Evolutionary conservation across 208 protist species (phyloP), one percentile per base, ranked within the genome.

Genomic region (Acanthamoeba castellanii): DNA sequence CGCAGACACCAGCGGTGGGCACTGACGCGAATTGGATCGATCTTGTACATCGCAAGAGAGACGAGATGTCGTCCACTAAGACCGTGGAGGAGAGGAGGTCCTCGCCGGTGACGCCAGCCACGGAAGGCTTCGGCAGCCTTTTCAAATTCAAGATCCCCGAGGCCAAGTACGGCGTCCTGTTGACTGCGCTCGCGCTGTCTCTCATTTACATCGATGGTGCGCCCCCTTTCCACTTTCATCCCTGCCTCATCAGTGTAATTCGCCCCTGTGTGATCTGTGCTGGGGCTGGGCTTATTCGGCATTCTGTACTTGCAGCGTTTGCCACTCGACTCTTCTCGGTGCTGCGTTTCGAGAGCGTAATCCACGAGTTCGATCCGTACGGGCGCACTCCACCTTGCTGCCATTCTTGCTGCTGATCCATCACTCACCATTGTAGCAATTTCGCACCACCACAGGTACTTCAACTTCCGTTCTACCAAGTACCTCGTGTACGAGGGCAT

Each of bases 341-440:
- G 37, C 84, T 98, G 52, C 94, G 98, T 32, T 99, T 97, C 95
- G 98, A 98, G 95, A 96, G 66, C 55, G 97, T 99, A 42, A 99
- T 99, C 93, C 98, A 99, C 92, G 98, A 99, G 93, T 98, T 98
- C 92, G 98, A 98, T 96, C 98, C 98, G 47, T 98, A 93, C n/a
- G 68, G 96, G 3, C 82, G 16, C 57, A 42, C 27, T 64, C 68
- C n/a, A 4, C n/a, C 37, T 90, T 13, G 42, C 42, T 4, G 14
- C n/a, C 92, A 66, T 72, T 91, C 16, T 61, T 81, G 90, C 81
- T 34, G 32, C 7, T 52, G 6, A 9, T 76, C 7, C 76, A 45
- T 85, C 42, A 66, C 76, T 95, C 32, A 11, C 25, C 55, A 11
- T 7, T 64, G 20, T 16, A 74, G 25, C 32, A 37, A 55, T 22